phyloP scores from a whole-genome alignment of 2,329 filamentous ascomycete species.

The Arthrobotrys conoides region DNA sequence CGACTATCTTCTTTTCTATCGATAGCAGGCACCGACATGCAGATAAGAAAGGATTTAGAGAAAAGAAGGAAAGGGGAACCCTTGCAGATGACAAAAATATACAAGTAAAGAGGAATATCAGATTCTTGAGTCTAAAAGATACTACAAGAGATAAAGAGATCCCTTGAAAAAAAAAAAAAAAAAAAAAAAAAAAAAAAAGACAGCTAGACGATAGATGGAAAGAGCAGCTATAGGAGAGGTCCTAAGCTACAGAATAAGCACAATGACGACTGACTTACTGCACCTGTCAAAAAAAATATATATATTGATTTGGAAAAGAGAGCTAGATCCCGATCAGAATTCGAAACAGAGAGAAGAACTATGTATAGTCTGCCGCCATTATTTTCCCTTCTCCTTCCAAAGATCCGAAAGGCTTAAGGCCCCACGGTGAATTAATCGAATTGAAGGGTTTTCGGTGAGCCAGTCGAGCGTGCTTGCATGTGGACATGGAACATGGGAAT shows the following conservation, averaged over 20 bases:
- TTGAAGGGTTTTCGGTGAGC: conserved; percentile 20
- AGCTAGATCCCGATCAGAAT: too few relatives aligned
- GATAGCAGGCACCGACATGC: conserved; percentile 15
- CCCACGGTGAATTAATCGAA: conserved; percentile 5
- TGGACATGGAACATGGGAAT: conserved; percentile 35
- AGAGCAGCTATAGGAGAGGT: conserved; percentile 32
- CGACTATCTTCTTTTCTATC: background rate
- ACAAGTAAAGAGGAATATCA: background rate
- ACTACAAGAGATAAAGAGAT: conserved; percentile 4
- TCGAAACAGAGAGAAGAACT: background rate
- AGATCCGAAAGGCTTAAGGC: background rate
- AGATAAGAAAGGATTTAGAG: conserved; percentile 6
- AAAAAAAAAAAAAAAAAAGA: conserved; percentile 24
- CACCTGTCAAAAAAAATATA: conserved; percentile 25
- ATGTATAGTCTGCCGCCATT: conserved; percentile 1
- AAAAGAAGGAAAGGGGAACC: background rate
- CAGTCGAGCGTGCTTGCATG: conserved; percentile 44
- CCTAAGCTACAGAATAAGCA: conserved; percentile 34
- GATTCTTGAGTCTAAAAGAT: conserved; percentile 11
- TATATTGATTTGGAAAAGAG: conserved; percentile 13
- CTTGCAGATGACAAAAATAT: conserved; percentile 5
- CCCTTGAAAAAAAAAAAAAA: background rate
- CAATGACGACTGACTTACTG: conserved; percentile 43
- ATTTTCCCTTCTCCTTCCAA: conserved; percentile 23
- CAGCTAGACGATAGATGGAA: conserved; percentile 35